A percentile compares a stretch with the other conserved stretches of the same genome.
These are phyloP conservation scores for Encephalitozoon romaleae DNA, from an alignment of 371 early-diverging fungal genomes.

Conservation along the genomic window DNA sequence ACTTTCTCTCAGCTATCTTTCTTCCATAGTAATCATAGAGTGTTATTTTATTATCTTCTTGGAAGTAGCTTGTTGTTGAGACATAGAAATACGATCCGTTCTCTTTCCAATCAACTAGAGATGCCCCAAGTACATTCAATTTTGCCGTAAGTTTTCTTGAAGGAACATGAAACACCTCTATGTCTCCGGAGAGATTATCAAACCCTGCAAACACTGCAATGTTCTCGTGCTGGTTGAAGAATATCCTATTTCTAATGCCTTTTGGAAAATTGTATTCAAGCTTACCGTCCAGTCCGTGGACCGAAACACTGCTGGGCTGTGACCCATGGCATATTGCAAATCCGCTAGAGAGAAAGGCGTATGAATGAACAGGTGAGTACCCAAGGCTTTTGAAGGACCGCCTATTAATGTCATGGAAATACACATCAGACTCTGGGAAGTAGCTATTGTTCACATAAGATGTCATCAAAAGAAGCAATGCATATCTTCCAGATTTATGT, in stretches of 20 bases:
- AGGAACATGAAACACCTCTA: conserved; percentile 46
- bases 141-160: conserved; percentile 15
- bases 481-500: background rate
- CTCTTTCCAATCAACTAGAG: conserved; percentile 55
- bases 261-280: conserved; percentile 40
- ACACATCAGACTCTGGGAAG: conserved; percentile 52
- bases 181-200: conserved; percentile 60
- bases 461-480: conserved; percentile 28
- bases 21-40: conserved; percentile 61
- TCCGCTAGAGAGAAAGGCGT: conserved; percentile 41
- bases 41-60: conserved; percentile 57
- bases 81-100: conserved; percentile 57
- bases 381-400: background rate
- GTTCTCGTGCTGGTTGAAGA: conserved; percentile 50
- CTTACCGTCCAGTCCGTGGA: conserved; percentile 33
- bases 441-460: conserved; percentile 54
- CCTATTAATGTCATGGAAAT: conserved; percentile 26
- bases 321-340: conserved; percentile 57
- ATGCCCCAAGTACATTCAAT: conserved; percentile 57
- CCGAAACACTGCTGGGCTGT: conserved; percentile 52
- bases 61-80: conserved; percentile 55
- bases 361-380: conserved; percentile 26
- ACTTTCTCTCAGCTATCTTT: conserved; percentile 41
- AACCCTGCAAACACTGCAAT: conserved; percentile 56
- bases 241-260: conserved; percentile 54